Evolutionary conservation across 2,329 filamentous ascomycete species (phyloP), one percentile per base, ranked within the genome.

Genomic region (Stachybotrys echinatus): DNA sequence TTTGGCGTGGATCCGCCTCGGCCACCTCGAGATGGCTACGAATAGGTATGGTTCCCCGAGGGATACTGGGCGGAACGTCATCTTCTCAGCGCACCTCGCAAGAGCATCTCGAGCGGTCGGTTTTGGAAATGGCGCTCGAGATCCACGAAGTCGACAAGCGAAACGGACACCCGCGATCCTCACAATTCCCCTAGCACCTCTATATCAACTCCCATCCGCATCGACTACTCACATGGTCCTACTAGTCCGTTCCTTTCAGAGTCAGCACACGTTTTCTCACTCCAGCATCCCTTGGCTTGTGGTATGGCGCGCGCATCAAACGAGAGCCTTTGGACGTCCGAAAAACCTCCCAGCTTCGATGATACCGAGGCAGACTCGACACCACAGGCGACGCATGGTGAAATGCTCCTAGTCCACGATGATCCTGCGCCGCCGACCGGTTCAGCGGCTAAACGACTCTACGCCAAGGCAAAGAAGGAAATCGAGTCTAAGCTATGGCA

Each of bases 31-130:
- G 71, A 75, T 42, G 79, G 80, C 39, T 72, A 65, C 58, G 80
- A 84, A 66, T 84, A 79, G 80, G 80, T 83, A 21, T 83, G 80
- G 80, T 83, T 80, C 59, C 80, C 80, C 1, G 76, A 74, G 47
- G 80, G 80, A 6, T 84, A 81, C 60, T 83, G 79, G 80, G 80
- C 80, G n/a, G 80, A 83, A 62, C 71, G 80, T n/a, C 68, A 74
- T 44, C 50, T 58, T 22, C 49, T 51, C 20, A 55, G 60, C 47
- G 45, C 52, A 4, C 58, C 63, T 1, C 58, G 61, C 17, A 61
- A 66, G 54, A 69, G 65, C 47, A 68, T 57, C 47, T 60, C 64
- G 21, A 62, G 59, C 22, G 64, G 59, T 19, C 65, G 64, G 42
- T 62, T 69, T 37, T 74, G 67, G 65, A 73, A 63, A 58, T 75